A percentile compares a stretch with the other conserved stretches of the same genome.
These are phyloP conservation scores for Kodamaea hsintzibuensis DNA, from an alignment of 805 yeast genomes.

Conservation along the genomic window DNA sequence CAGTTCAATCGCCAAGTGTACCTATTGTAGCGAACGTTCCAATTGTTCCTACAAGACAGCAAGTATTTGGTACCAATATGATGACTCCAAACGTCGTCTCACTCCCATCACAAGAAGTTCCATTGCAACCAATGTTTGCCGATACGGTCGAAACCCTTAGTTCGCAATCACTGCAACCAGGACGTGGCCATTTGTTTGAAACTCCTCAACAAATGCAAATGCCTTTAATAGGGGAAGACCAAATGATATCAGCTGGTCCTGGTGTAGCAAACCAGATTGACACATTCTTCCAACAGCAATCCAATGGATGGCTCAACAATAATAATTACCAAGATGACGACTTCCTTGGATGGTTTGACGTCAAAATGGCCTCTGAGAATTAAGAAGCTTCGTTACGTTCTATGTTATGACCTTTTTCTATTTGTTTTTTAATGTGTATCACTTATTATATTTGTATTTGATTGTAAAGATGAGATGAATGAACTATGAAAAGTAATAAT, in stretches of 20 bases:
- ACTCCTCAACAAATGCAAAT: neutral
- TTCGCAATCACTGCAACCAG: neutral
- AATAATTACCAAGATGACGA: conserved; percentile 65
- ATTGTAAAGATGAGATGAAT: neutral
- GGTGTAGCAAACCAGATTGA: conserved; percentile 44
- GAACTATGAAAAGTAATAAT: too few species aligned
- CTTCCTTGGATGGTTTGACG: conserved; percentile 91
- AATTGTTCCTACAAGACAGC: neutral
- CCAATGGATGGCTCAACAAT: conserved; percentile 82
- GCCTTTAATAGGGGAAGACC: conserved; percentile 3
- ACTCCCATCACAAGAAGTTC: conserved; percentile 2
- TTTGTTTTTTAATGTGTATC: neutral
- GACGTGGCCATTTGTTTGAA: neutral
- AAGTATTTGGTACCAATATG: neutral
- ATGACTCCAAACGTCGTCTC: conserved; percentile 2
- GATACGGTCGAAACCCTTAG: neutral
- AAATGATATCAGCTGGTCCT: conserved; percentile 14
- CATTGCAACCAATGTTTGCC: conserved; percentile 10
- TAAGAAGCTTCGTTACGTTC: neutral
- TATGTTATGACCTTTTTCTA: neutral
- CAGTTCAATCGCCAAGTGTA: neutral
- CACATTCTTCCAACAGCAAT: conserved; percentile 75
- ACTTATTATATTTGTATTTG: neutral
- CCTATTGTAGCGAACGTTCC: neutral
- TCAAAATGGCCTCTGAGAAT: conserved; percentile 39